Evolutionary conservation across 2,329 filamentous ascomycete genomes (phyloP).

Genomic region (Ophiostoma triangulosporum): DNA sequence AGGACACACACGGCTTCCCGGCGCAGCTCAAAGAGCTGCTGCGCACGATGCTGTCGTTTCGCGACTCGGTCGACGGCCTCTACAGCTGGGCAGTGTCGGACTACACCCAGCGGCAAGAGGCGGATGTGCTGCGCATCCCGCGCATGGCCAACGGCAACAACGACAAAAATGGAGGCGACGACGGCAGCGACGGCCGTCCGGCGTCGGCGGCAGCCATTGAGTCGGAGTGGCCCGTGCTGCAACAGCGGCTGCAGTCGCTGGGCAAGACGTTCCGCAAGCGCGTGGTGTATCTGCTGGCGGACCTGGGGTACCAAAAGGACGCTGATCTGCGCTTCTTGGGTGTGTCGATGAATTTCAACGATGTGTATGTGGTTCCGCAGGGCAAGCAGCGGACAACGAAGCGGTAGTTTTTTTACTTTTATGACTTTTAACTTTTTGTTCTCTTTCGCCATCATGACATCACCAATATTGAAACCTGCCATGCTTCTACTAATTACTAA

Average conservation of each 20-base stretch:
- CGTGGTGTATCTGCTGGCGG: conserved; percentile 72
- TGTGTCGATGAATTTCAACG: conserved; percentile 98
- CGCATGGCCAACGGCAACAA: conserved; percentile 14
- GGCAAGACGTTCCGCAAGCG: conserved; percentile 63
- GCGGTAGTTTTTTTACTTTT: neutral
- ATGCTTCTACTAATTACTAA: too few species aligned
- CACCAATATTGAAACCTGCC: too few species aligned
- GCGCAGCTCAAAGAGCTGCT: conserved; percentile 84
- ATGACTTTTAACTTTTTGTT: neutral
- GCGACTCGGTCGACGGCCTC: conserved; percentile 82
- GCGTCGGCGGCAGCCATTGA: conserved; percentile 37
- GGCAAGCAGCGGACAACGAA: conserved; percentile 10
- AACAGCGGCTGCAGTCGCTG: conserved; percentile 58
- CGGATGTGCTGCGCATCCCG: conserved; percentile 48
- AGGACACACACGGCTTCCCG: conserved; percentile 68
- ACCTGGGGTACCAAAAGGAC: conserved; percentile 85
- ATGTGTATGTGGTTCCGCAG: conserved; percentile 56
- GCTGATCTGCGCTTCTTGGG: conserved; percentile 91
- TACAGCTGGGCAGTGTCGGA: conserved; percentile 93
- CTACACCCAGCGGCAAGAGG: conserved; percentile 82
- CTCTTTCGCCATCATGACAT: too few species aligned
- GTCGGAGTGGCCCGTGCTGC: conserved; percentile 58
- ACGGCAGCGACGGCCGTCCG: conserved; percentile 47
- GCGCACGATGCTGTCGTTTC: conserved; percentile 85
- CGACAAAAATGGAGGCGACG: conserved; percentile 43